Evolutionary conservation across 106 monocot genomes (phyloP).

Genomic region (Allium fistulosum): DNA sequence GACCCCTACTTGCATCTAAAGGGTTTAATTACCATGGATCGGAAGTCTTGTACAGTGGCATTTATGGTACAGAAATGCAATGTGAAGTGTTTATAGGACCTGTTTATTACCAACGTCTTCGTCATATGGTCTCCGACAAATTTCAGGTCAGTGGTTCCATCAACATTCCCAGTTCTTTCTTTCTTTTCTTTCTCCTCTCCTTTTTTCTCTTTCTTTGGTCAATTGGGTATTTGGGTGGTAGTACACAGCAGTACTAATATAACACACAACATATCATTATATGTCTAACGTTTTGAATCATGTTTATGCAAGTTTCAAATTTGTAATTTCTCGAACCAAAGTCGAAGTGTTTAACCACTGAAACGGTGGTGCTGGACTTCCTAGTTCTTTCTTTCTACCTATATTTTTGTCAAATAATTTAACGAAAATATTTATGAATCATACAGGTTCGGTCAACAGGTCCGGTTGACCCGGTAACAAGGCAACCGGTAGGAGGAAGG

Average conservation of each 20-base stretch:
- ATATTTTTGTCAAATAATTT: no score
- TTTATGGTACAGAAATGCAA: slow-evolving; percentile 75
- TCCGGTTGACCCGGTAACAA: slow-evolving; percentile 62
- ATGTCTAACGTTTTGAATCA: no score
- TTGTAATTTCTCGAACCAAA: neutral
- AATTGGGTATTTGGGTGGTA: neutral
- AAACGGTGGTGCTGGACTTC: neutral
- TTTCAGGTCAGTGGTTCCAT: slow-evolving; percentile 53
- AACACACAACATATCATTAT: neutral
- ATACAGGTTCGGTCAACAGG: slow-evolving; percentile 87
- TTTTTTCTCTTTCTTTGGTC: neutral
- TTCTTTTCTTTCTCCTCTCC: neutral
- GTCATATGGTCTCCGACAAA: slow-evolving; percentile 99
- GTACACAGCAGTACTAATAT: neutral
- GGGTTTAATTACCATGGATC: slow-evolving; percentile 97
- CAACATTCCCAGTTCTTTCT: neutral
- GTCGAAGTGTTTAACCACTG: no score
- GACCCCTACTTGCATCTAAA: slow-evolving; percentile 62
- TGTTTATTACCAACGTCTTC: slow-evolving; percentile 97
- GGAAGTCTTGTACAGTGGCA: slow-evolving; percentile 90
- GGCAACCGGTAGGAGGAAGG: slow-evolving; percentile 87
- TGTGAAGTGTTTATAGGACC: slow-evolving; percentile 98
- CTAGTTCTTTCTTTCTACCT: neutral
- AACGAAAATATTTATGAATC: no score
- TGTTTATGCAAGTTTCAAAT: neutral